A percentile compares a stretch with the other conserved stretches of the same genome.
Conservation (phyloP, 768 basidiomycete genomes). For the Mycena latifolia region DNA sequence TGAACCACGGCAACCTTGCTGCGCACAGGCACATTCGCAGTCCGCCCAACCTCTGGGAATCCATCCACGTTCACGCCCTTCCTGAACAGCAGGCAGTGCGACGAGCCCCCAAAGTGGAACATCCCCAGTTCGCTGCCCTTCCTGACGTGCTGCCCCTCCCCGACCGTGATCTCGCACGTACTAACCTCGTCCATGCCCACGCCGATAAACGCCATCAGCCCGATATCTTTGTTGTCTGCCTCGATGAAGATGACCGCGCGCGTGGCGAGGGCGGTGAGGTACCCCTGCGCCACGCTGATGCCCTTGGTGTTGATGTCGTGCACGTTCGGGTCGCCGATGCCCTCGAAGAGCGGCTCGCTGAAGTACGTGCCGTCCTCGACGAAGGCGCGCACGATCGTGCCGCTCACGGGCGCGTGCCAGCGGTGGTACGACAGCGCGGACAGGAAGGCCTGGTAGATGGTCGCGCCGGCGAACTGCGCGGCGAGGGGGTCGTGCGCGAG, state of each 20-base stretch:
- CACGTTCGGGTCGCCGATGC: conserved; percentile 39
- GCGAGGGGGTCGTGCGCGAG: conserved; percentile 20
- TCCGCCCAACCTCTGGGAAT: conserved; percentile 15
- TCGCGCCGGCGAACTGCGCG: conserved; percentile 52
- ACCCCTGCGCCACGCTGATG: conserved; percentile 35
- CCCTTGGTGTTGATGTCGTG: conserved; percentile 30
- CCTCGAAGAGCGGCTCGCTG: conserved; percentile 46
- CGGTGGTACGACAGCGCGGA: conserved; percentile 68
- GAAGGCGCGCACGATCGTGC: conserved; percentile 54
- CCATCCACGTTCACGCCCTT: conserved; percentile 38
- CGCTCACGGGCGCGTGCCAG: conserved; percentile 71
- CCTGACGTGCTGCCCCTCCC: conserved; percentile 55
- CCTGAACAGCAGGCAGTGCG: conserved; percentile 59
- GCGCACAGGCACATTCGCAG: conserved; percentile 17
- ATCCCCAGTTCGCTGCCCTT: conserved; percentile 71
- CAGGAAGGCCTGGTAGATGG: conserved; percentile 70
- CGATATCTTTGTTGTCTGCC: conserved; percentile 62
- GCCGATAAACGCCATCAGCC: conserved; percentile 67
- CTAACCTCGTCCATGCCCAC: conserved; percentile 76
- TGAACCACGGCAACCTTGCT: conserved; percentile 13
- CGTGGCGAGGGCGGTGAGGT: conserved; percentile 57
- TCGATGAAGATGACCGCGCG: conserved; percentile 69
- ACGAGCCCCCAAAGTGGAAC: conserved; percentile 76
- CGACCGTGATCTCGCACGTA: conserved; percentile 66
- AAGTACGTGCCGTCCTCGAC: conserved; percentile 66